Evolutionary conservation across 2,329 filamentous ascomycete genomes (phyloP).

Genomic region (Alternaria sp.): DNA sequence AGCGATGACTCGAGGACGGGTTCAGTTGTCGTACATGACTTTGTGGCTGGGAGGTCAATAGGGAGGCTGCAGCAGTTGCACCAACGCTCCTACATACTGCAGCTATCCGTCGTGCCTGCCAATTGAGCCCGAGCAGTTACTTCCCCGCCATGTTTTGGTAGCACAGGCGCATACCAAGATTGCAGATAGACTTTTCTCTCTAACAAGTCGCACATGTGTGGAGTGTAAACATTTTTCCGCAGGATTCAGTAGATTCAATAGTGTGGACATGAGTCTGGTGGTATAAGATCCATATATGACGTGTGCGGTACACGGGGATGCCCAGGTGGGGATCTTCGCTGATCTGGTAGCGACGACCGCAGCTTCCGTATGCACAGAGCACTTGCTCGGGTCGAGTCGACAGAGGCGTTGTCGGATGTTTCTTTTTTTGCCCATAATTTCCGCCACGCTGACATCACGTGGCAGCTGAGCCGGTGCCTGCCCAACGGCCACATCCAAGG

Average conservation of each 20-base stretch:
- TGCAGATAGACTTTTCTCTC: not conserved
- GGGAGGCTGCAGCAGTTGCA: slow-evolving; percentile 5
- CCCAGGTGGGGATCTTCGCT: not conserved
- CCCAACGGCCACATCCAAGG: not conserved
- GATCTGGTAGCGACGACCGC: not conserved
- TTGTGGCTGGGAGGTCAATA: not conserved
- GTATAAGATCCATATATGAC: not conserved
- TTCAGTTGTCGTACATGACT: slow-evolving; percentile 3
- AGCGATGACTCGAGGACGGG: not conserved
- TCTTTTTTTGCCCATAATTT: slow-evolving; percentile 3
- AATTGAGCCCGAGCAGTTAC: slow-evolving; percentile 10
- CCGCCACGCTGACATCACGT: not conserved
- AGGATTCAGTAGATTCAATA: not conserved
- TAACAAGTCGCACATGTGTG: not conserved
- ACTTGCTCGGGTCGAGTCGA: not conserved
- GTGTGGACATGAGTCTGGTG: not conserved
- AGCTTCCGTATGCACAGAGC: slow-evolving; percentile 7
- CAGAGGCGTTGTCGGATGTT: not conserved
- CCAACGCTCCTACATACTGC: not conserved
- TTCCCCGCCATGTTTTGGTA: not conserved
- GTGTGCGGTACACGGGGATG: not conserved
- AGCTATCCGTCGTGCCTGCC: slow-evolving; percentile 5
- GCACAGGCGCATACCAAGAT: slow-evolving; percentile 1
- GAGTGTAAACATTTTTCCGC: not conserved
- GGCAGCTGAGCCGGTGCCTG: not conserved